Percentiles rank a stretch among this genome's conserved stretches.
These are phyloP conservation scores for Dictyostelium intermedium DNA, from an alignment of 78 protist genomes.

Conservation along the genomic window DNA sequence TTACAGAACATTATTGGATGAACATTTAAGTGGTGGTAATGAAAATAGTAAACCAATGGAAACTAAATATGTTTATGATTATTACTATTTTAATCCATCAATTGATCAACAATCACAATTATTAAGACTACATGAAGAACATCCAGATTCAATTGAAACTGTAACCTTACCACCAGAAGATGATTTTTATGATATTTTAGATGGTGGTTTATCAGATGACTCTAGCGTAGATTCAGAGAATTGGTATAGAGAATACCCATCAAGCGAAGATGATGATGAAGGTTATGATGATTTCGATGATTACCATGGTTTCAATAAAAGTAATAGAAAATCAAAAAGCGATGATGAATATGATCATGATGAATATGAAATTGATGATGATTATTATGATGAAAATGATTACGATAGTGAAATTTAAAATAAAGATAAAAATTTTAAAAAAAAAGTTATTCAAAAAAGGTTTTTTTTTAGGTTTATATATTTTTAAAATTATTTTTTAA, in stretches of 20 bases:
- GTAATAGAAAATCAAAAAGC: background rate
- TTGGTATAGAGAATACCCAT: constrained; percentile 18
- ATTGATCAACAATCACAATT: background rate
- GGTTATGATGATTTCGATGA: constrained; percentile 17
- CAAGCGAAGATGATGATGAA: constrained; percentile 22
- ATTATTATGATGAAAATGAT: constrained; percentile 1
- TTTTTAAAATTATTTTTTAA: too few relatives aligned
- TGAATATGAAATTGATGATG: constrained; percentile 18
- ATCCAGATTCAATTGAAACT: background rate
- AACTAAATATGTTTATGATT: constrained; percentile 29
- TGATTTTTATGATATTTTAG: constrained; percentile 16
- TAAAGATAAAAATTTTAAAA: background rate
- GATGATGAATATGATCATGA: constrained; percentile 10
- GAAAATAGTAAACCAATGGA: background rate
- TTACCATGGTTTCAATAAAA: background rate
- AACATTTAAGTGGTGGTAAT: background rate
- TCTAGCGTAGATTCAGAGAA: constrained; percentile 38
- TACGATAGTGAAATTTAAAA: background rate
- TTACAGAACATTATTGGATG: constrained; percentile 31
- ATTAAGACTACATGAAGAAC: background rate
- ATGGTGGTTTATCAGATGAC: background rate
- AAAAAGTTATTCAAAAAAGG: background rate
- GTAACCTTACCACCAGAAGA: constrained; percentile 37
- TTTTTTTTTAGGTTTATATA: background rate
- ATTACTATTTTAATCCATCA: background rate